These are phyloP conservation scores for Vanrija pseudolonga DNA, from an alignment of 1,284 basidiomycete species.

Conservation along the genomic window DNA sequence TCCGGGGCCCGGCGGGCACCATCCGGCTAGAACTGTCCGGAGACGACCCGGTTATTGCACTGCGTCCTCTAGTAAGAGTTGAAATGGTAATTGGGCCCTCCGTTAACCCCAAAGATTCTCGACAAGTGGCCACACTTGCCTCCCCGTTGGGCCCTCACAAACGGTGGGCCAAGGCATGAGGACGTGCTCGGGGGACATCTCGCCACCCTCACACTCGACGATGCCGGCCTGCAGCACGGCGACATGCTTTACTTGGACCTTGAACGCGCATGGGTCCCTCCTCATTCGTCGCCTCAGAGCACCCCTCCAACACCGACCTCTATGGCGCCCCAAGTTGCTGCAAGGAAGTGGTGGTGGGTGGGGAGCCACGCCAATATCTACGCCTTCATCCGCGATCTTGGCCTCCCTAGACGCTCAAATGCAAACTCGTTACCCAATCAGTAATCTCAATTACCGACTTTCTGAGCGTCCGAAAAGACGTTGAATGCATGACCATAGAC, in stretches of 20 bases:
- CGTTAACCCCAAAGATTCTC: neutral
- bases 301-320: neutral
- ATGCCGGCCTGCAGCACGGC: neutral
- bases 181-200: neutral
- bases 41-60: neutral
- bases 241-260: neutral
- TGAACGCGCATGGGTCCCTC: too few relatives aligned
- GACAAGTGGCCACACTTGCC: neutral
- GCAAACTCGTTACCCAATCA: too few relatives aligned
- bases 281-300: neutral
- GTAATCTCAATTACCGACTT: too few relatives aligned
- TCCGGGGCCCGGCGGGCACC: neutral
- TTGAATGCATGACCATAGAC: too few relatives aligned
- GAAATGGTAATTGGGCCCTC: too few relatives aligned
- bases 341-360: neutral
- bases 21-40: neutral
- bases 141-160: neutral
- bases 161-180: neutral
- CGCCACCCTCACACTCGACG: neutral
- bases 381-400: neutral
- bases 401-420: too few relatives aligned
- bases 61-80: neutral
- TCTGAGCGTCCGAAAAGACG: too few relatives aligned
- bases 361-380: neutral
- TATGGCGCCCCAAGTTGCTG: neutral